A percentile compares a stretch with the other conserved stretches of the same genome.
phyloP scores from a whole-genome alignment of 306 rosid species.

The Abrus precatorius region DNA sequence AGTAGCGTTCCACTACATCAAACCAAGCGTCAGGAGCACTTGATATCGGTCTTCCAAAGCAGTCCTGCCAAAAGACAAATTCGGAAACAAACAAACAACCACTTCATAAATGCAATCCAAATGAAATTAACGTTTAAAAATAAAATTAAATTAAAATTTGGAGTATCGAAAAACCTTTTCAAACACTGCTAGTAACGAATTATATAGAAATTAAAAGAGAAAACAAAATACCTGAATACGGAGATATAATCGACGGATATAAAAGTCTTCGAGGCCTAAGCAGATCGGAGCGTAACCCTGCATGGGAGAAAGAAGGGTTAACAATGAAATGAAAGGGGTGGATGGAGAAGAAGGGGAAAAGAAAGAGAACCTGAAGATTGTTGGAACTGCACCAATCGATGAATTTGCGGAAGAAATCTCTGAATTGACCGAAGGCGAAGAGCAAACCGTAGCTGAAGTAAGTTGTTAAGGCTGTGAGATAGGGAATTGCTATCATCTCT shows the following conservation, averaged over 20 bases:
- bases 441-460: constrained; percentile 87
- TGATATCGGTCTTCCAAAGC: constrained; percentile 86
- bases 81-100: background rate
- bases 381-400: constrained; percentile 61
- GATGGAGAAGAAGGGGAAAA: background rate
- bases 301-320: background rate
- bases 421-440: constrained; percentile 78
- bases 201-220: background rate
- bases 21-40: constrained; percentile 92
- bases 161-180: background rate
- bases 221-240: constrained; percentile 70
- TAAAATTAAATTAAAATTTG: background rate
- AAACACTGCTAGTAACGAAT: background rate
- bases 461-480: constrained; percentile 78
- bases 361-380: constrained; percentile 63
- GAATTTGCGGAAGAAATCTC: constrained; percentile 77
- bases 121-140: background rate
- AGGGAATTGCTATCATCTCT: constrained; percentile 74
- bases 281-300: constrained; percentile 91
- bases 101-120: background rate
- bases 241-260: constrained; percentile 72
- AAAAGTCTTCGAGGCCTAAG: constrained; percentile 85
- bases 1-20: constrained; percentile 83
- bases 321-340: background rate
- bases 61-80: constrained; percentile 58